Percentiles rank a stretch among this genome's conserved stretches.
These are phyloP conservation scores for Pyrus communis DNA, from an alignment of 306 rosid species.

Conservation along the genomic window DNA sequence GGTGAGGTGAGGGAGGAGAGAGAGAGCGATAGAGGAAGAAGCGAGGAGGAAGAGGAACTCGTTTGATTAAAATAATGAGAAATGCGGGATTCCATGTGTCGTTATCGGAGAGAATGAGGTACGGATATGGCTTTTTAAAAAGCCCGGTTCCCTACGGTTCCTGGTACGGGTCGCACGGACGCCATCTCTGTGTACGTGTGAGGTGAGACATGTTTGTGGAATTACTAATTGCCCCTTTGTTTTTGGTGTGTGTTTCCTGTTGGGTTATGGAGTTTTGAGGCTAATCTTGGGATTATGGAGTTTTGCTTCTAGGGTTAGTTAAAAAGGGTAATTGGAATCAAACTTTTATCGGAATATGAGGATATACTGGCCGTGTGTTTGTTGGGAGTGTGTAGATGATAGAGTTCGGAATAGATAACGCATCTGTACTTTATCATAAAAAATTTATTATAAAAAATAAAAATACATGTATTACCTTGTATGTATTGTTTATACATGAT, in stretches of 20 bases:
- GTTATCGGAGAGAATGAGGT: conserved; percentile 22
- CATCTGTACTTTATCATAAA: no score
- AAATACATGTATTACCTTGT: no score
- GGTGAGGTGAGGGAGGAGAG: background rate
- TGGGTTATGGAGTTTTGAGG: background rate
- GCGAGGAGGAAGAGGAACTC: background rate
- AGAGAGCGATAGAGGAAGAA: no score
- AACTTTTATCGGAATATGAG: background rate
- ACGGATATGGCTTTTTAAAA: background rate
- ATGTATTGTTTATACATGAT: no score
- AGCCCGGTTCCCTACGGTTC: background rate
- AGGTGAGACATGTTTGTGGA: background rate
- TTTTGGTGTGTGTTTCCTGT: background rate
- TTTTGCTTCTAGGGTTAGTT: background rate
- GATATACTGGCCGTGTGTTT: background rate
- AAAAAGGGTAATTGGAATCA: background rate
- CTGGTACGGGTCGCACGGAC: conserved; percentile 35
- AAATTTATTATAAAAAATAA: no score
- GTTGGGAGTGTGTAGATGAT: background rate
- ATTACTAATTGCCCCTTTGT: background rate
- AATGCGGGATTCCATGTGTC: conserved; percentile 37
- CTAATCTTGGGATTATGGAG: background rate
- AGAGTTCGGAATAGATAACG: no score
- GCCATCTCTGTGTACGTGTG: background rate
- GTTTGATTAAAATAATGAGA: background rate